Percentiles rank a stretch among this genome's conserved stretches.
Conservation (phyloP, 2,329 filamentous ascomycete species). For the Thermochaetoides dissita region DNA sequence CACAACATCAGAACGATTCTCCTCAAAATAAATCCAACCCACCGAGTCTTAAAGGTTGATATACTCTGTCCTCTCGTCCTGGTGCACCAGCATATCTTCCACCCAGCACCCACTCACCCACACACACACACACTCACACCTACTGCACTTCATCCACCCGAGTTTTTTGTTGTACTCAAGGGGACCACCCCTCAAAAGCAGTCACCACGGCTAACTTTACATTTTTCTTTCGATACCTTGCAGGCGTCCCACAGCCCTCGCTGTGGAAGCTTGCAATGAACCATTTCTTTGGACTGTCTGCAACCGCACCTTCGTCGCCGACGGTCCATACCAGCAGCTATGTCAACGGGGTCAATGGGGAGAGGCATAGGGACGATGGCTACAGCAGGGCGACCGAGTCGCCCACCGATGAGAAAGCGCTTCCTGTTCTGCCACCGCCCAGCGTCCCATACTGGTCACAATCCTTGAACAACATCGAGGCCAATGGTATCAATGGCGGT, state of each 20-base stretch:
- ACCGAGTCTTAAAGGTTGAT: no score
- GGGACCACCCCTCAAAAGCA: not conserved
- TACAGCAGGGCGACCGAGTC: constrained; percentile 1
- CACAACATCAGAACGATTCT: no score
- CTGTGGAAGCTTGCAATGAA: constrained; percentile 19
- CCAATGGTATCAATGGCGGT: constrained; percentile 20
- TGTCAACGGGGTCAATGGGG: constrained; percentile 5
- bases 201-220: constrained; percentile 13
- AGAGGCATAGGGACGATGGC: constrained; percentile 1
- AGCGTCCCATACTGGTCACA: constrained; percentile 17
- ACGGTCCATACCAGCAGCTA: constrained; percentile 3
- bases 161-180: no score
- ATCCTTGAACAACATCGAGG: constrained; percentile 26
- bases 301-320: constrained; percentile 14
- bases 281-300: constrained; percentile 21
- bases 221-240: constrained; percentile 7
- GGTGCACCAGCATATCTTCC: no score
- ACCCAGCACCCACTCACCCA: no score
- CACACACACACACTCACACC: no score
- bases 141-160: no score
- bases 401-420: no score
- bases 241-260: constrained; percentile 11
- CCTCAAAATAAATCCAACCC: no score
- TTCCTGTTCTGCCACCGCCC: constrained; percentile 9
- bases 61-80: no score